phyloP scores from a whole-genome alignment of 2,329 filamentous ascomycete genomes.

The Phoma sp. region DNA sequence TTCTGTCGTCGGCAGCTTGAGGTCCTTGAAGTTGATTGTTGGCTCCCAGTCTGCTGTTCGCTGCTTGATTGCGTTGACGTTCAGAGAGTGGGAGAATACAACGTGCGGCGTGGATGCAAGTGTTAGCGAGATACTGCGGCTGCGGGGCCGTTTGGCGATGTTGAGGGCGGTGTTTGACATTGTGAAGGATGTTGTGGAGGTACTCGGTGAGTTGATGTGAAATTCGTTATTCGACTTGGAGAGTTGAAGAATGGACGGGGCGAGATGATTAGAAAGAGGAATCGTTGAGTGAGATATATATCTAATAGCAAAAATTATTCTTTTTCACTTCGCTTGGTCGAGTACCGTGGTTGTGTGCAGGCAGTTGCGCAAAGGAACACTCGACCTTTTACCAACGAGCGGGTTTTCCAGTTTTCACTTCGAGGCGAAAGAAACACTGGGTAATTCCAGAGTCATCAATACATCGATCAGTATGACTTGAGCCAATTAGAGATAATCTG shows the following conservation, averaged over 20 bases:
- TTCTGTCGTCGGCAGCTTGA: neutral
- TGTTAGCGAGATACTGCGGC: neutral
- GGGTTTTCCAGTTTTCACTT: too few species aligned
- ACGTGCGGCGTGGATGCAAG: neutral
- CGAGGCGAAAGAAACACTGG: too few species aligned
- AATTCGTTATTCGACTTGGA: neutral
- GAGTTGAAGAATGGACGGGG: neutral
- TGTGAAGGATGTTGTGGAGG: neutral
- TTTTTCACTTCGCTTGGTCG: too few species aligned
- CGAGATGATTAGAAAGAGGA: too few species aligned
- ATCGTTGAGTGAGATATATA: too few species aligned
- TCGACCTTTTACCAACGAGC: neutral
- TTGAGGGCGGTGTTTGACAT: neutral
- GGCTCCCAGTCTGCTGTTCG: constrained; percentile 15
- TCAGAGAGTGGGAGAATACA: neutral
- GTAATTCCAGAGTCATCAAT: neutral
- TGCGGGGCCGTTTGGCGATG: neutral
- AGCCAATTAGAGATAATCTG: neutral
- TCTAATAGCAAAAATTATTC: too few species aligned
- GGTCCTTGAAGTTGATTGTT: neutral
- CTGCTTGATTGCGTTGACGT: neutral
- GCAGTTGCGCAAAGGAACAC: neutral
- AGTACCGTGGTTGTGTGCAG: neutral
- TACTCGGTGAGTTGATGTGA: neutral
- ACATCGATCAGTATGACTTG: neutral